Base-by-base conservation (phyloP, 2,329 filamentous ascomycete species). In the Fonsecaea pedrosoi region DNA sequence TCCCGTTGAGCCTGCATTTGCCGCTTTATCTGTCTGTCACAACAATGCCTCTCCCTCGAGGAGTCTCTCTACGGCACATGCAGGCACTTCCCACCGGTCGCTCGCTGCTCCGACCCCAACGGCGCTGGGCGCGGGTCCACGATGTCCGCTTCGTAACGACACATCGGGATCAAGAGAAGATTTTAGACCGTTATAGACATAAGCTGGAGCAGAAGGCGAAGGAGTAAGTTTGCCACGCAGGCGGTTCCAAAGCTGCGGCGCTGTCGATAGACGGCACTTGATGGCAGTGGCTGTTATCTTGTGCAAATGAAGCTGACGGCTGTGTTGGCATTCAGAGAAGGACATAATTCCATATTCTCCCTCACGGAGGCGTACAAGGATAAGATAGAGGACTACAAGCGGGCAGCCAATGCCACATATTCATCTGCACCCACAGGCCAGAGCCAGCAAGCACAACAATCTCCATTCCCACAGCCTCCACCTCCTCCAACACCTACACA, bases 131-230 rank as follows among this genome's bases (percentile, higher is more conserved):
- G 1, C 92, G 92, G 74, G 93, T 97, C 35, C 92, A 96, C 78
- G 92, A 97, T 79, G 89, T 96, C 56, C 92, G 94, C 71, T 96
- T 94, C 83, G 86, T 97, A 54, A 90, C 90, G 68, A 95, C 92
- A 15, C 91, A 93, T 69, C 87, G 87, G 65, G 82, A 87, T 65
- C 84, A 89, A 55, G 85, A 87, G 65, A 84, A 85, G 73, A 83
- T 97, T 45, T 77, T 92, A 70, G 92, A 96, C 71, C 96, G 92
- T 79, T 99, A 99, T 82, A 87, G 87, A 73, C 86, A 90, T 65
- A 97, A 97, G 82, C 89, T 99, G 69, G 86, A 91, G 71, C 82
- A 85, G 71, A 97, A 96, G 80, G 94, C 92, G 10, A 87, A 88
- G 76, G 81, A 90, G 80, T 88, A 76, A 75, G 82, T 77, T 48